These are phyloP conservation scores for Neurospora sp. DNA, from an alignment of 2,329 filamentous ascomycete species.

Conservation along the genomic window DNA sequence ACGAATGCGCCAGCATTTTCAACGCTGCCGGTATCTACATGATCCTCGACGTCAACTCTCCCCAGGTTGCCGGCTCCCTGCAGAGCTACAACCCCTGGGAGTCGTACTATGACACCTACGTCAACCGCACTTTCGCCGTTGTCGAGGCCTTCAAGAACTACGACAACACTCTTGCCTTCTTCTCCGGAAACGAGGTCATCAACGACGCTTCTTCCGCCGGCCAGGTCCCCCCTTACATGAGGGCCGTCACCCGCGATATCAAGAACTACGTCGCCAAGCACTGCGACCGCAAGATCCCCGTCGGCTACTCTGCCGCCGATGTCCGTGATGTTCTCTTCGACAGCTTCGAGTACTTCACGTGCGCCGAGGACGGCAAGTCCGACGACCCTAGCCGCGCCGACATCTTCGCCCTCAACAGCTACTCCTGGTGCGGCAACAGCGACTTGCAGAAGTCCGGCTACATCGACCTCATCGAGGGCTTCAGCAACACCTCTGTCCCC, in stretches of 20 bases:
- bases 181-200: constrained; percentile 72
- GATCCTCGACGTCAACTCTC: constrained; percentile 59
- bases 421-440: constrained; percentile 52
- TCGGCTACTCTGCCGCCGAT: constrained; percentile 74
- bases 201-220: constrained; percentile 48
- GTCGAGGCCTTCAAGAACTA: constrained; percentile 59
- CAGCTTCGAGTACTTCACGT: constrained; percentile 67
- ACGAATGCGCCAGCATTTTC: constrained; percentile 57
- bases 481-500: constrained; percentile 56
- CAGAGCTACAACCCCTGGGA: constrained; percentile 45
- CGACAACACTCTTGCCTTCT: constrained; percentile 61
- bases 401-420: constrained; percentile 70
- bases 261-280: constrained; percentile 72
- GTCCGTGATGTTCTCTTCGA: constrained; percentile 65
- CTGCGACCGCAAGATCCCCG: constrained; percentile 57
- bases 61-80: constrained; percentile 47
- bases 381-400: constrained; percentile 56
- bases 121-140: constrained; percentile 57
- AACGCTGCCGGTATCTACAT: constrained; percentile 61
- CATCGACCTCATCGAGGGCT: constrained; percentile 48
- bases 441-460: constrained; percentile 46
- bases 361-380: constrained; percentile 43
- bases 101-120: constrained; percentile 48
- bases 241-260: constrained; percentile 67
- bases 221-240: constrained; percentile 57